Evolutionary conservation across 2,329 filamentous ascomycete species (phyloP), one percentile per base, ranked within the genome.

Genomic region (Hypoxylon sp.): DNA sequence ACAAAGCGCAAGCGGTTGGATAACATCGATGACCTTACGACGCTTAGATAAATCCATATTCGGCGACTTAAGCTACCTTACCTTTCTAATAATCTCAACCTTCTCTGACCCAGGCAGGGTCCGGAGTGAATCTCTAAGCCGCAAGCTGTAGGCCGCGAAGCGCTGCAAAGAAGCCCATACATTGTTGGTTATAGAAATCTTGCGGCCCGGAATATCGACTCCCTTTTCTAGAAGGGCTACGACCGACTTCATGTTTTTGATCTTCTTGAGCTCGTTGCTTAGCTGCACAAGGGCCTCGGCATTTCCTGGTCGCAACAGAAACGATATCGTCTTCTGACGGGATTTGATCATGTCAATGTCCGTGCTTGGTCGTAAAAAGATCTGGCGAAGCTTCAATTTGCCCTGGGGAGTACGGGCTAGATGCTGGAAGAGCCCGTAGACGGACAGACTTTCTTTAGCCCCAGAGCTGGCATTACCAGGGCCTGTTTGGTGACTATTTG

Each of bases 371-470:
- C 92, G 89, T 6, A 98, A 82, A 72, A 99, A 96, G 57, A 92
- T 87, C 73, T 93, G 91, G n/a, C 92, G 90, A 4, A 99, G 84
- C 47, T 87, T 85, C 26, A 82, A 76, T 73, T 89, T 93, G 0
- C 96, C 96, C 77, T 98, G 94, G 0, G 92, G 86, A 3, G 94
- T 98, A 61, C 87, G 87, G 26, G 92, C 90, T 31, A 96, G 82
- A 61, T 89, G 85, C 64, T 91, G 89, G 68, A 98, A 97, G 0
- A 98, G 82, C 0, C 93, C 94, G 78, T 92, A 97, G 0, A 97
- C 82, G 0, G 93, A 98, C 1, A 96, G 84, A 14, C 89, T 92
- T 80, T 97, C 94, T 78, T 95, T 97, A 0, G 87, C 86, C 19
- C 87, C 90, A 1, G 86, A 88, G 26, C 83, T 85, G 31, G 84